phyloP scores from a whole-genome alignment of 2,329 filamentous ascomycete genomes.

The Botrytis aclada region DNA sequence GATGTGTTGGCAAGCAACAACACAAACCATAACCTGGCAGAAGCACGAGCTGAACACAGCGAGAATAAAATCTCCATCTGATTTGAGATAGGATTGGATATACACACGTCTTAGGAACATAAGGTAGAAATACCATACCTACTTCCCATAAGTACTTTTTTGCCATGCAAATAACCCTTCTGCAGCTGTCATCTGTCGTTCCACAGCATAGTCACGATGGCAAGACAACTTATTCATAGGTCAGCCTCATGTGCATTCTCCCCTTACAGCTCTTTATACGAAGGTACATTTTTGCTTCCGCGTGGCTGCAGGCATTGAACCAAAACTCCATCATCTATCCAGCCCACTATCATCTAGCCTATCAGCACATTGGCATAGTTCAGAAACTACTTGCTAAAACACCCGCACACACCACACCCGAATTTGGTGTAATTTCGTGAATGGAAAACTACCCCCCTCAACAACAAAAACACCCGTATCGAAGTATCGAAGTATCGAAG shows the following conservation, averaged over 20 bases:
- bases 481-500: neutral
- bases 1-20: constrained; percentile 21
- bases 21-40: constrained; percentile 14
- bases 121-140: neutral
- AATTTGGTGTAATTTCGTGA: constrained; percentile 13
- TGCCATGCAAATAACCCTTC: constrained; percentile 19
- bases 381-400: constrained; percentile 5
- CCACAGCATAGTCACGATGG: constrained; percentile 22
- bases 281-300: constrained; percentile 20
- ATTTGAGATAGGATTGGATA: constrained; percentile 18
- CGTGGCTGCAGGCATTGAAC: constrained; percentile 19
- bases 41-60: constrained; percentile 20
- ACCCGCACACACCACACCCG: constrained; percentile 12
- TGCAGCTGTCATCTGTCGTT: constrained; percentile 20
- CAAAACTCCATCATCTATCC: constrained; percentile 13
- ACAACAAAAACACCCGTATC: neutral
- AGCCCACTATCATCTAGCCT: constrained; percentile 5
- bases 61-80: constrained; percentile 13
- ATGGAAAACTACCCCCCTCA: neutral
- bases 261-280: constrained; percentile 17
- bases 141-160: constrained; percentile 11
- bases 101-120: constrained; percentile 17
- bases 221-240: constrained; percentile 20
- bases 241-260: constrained; percentile 21
- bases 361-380: neutral